Conservation (phyloP, 345 rosid species). For the Moricandia moricandioides region DNA sequence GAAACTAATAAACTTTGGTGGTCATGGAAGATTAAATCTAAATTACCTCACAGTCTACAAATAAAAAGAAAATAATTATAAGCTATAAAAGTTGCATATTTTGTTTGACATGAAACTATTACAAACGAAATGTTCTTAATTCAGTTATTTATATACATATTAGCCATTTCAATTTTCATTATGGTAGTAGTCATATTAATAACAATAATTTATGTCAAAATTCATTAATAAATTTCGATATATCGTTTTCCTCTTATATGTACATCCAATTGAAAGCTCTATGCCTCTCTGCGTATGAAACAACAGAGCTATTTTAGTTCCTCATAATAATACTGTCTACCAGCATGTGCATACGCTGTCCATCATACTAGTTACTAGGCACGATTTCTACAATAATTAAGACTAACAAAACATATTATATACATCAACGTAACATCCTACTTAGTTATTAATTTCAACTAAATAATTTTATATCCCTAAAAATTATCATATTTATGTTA, state of each 20-base stretch:
- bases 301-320: conserved; percentile 2
- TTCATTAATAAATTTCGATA: conserved; percentile 32
- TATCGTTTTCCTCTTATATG: conserved; percentile 26
- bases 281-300: conserved; percentile 30
- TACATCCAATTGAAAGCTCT: conserved; percentile 31
- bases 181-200: background rate
- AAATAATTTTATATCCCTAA: background rate
- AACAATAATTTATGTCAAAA: background rate
- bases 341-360: conserved; percentile 37
- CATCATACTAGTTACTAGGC: conserved; percentile 30
- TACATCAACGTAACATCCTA: conserved; percentile 21
- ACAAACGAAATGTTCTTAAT: background rate
- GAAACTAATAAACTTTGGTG: too few relatives aligned
- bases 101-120: background rate
- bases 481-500: background rate
- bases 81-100: background rate
- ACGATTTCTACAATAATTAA: conserved; percentile 33
- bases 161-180: background rate
- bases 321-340: conserved; percentile 22
- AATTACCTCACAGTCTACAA: background rate
- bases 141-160: background rate
- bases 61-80: background rate
- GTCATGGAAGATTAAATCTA: background rate
- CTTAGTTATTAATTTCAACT: conserved; percentile 12
- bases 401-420: conserved; percentile 23